These are phyloP conservation scores for Aegilops bicornis DNA, from an alignment of 176 grass and related monocot genomes.

Conservation along the genomic window DNA sequence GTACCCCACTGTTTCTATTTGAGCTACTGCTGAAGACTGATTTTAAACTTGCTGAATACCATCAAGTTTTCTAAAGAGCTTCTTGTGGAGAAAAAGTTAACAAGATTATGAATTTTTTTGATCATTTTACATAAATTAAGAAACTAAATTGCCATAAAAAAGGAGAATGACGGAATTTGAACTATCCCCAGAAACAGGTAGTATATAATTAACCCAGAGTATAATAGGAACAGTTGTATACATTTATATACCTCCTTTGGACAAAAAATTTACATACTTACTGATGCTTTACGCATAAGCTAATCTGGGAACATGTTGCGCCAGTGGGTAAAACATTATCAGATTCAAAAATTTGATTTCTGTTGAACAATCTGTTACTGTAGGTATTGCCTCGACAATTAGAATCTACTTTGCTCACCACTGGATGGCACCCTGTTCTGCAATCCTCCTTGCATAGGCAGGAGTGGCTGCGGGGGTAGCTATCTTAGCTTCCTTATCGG, in stretches of 20 bases:
- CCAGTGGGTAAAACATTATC: neutral
- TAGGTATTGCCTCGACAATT: conserved; percentile 18
- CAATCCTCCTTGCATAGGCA: neutral
- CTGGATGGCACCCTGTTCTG: conserved; percentile 16
- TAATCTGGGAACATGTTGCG: neutral
- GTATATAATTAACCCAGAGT: neutral
- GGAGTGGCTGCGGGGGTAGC: neutral
- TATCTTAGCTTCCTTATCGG: conserved; percentile 91
- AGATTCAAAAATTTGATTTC: conserved; percentile 27
- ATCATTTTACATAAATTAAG: neutral
- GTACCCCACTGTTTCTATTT: neutral
- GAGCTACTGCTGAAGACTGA: neutral
- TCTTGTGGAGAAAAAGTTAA: neutral
- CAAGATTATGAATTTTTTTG: neutral
- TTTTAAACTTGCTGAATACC: neutral
- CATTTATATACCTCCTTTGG: neutral
- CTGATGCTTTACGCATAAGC: conserved; percentile 27
- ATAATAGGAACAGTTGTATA: conserved; percentile 14
- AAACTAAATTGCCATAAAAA: neutral
- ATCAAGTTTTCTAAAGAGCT: neutral
- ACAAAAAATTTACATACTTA: neutral
- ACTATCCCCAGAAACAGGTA: neutral
- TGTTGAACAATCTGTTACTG: conserved; percentile 32
- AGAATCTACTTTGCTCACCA: conserved; percentile 10
- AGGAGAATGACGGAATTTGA: conserved; percentile 10